Conservation (phyloP, 1,284 basidiomycete genomes). For the Exobasidium cylindrosporum region DNA sequence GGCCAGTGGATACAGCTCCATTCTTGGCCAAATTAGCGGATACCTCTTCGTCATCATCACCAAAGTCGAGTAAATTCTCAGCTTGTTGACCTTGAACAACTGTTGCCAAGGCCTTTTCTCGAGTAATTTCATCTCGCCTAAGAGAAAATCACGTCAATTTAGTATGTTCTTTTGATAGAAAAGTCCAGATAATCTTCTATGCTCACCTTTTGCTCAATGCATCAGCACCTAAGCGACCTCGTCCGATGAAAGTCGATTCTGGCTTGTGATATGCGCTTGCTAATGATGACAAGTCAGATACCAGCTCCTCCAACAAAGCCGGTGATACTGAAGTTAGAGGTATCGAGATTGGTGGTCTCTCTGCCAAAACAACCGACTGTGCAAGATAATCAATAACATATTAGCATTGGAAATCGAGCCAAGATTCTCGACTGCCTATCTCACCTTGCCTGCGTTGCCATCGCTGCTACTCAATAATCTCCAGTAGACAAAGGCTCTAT, state of each 20-base stretch:
- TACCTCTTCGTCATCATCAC: constrained; percentile 39
- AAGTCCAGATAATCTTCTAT: too few species aligned
- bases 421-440: constrained; percentile 57
- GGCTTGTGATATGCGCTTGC: constrained; percentile 96
- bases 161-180: constrained; percentile 14
- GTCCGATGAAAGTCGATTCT: constrained; percentile 60
- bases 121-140: constrained; percentile 40
- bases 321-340: constrained; percentile 85
- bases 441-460: constrained; percentile 77
- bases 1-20: constrained; percentile 2
- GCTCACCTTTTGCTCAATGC: constrained; percentile 8
- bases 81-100: constrained; percentile 52
- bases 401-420: too few species aligned
- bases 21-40: background rate
- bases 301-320: constrained; percentile 85
- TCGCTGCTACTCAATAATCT: constrained; percentile 80
- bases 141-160: too few species aligned
- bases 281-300: constrained; percentile 65
- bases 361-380: constrained; percentile 81
- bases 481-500: constrained; percentile 96
- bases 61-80: constrained; percentile 52
- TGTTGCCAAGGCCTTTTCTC: constrained; percentile 58
- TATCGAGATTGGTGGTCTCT: constrained; percentile 86
- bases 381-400: constrained; percentile 51
- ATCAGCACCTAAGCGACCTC: constrained; percentile 49